Evolutionary conservation across 768 basidiomycete genomes (phyloP).

Genomic region (Leccinum sublutescens): DNA sequence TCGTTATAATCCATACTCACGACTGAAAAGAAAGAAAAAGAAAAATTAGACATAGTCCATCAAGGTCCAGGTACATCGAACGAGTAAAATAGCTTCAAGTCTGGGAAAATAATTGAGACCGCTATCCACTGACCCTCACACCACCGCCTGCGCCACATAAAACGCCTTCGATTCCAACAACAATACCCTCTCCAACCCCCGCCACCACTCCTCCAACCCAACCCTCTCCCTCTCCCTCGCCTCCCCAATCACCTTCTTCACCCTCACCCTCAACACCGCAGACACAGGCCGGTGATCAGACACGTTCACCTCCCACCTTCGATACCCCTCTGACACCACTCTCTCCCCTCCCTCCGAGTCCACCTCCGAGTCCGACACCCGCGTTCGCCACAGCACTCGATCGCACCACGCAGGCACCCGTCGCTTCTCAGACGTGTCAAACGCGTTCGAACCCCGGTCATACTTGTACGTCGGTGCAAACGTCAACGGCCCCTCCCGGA

Average conservation of each 20-base stretch:
- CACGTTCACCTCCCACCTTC: constrained; percentile 81
- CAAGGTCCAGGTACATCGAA: neutral
- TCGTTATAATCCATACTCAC: neutral
- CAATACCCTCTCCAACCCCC: constrained; percentile 29
- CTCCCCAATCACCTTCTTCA: constrained; percentile 68
- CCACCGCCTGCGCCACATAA: constrained; percentile 33
- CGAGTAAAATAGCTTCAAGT: neutral
- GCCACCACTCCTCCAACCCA: constrained; percentile 58
- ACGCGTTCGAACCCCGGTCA: constrained; percentile 72
- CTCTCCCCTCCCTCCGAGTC: constrained; percentile 49
- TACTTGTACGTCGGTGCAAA: constrained; percentile 97
- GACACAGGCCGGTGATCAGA: constrained; percentile 92
- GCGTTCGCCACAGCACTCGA: constrained; percentile 72
- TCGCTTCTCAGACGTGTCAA: constrained; percentile 86
- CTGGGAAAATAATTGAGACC: neutral
- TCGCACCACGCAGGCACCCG: constrained; percentile 97
- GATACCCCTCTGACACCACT: constrained; percentile 68
- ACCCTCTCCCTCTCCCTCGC: constrained; percentile 54
- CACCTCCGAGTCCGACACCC: neutral
- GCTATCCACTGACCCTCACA: constrained; percentile 14
- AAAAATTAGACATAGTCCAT: neutral
- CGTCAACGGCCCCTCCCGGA: constrained; percentile 76
- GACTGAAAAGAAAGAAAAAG: neutral
- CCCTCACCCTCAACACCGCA: constrained; percentile 67
- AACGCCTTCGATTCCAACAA: constrained; percentile 33